Conservation (phyloP, 805 yeast genomes). For the Wickerhamiella bombiphila region DNA sequence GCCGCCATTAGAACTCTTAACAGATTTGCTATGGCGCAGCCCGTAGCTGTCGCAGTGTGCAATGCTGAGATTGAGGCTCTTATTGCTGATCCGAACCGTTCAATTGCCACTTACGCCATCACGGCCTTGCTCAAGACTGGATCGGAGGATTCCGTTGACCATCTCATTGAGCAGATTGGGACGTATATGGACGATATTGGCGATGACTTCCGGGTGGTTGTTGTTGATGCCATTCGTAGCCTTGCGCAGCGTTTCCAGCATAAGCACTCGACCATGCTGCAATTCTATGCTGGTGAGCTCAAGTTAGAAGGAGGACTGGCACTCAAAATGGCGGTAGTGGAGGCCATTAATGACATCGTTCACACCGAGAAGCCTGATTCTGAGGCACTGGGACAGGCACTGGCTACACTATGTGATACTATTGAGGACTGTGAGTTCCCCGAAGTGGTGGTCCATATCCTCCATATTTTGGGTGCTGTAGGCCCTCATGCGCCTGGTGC, state of each 20-base stretch:
- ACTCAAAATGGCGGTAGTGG: constrained; percentile 78
- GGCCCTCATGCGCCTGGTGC: constrained; percentile 84
- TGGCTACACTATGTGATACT: constrained; percentile 85
- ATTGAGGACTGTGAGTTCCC: constrained; percentile 97
- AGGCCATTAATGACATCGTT: constrained; percentile 83
- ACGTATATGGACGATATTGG: constrained; percentile 85
- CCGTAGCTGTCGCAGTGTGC: constrained; percentile 56
- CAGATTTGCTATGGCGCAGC: constrained; percentile 65
- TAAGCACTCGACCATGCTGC: constrained; percentile 68
- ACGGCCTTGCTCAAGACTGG: constrained; percentile 93
- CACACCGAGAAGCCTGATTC: constrained; percentile 43
- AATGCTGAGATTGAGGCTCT: constrained; percentile 75
- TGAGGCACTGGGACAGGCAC: constrained; percentile 31
- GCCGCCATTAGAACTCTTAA: constrained; percentile 86
- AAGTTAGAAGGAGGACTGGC: constrained; percentile 82
- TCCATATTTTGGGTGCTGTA: constrained; percentile 84
- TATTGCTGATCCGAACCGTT: constrained; percentile 77
- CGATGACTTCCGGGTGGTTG: constrained; percentile 89
- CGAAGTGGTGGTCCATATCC: constrained; percentile 80
- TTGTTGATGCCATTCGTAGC: constrained; percentile 87
- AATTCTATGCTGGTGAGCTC: constrained; percentile 67
- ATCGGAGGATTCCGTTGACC: constrained; percentile 75
- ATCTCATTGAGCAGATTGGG: constrained; percentile 74
- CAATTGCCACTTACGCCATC: constrained; percentile 92
- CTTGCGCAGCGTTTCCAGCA: constrained; percentile 86